Evolutionary conservation across 352 stramenopile species (phyloP), one percentile per base, ranked within the genome.

Genomic region (Globisporangium paddicum): DNA sequence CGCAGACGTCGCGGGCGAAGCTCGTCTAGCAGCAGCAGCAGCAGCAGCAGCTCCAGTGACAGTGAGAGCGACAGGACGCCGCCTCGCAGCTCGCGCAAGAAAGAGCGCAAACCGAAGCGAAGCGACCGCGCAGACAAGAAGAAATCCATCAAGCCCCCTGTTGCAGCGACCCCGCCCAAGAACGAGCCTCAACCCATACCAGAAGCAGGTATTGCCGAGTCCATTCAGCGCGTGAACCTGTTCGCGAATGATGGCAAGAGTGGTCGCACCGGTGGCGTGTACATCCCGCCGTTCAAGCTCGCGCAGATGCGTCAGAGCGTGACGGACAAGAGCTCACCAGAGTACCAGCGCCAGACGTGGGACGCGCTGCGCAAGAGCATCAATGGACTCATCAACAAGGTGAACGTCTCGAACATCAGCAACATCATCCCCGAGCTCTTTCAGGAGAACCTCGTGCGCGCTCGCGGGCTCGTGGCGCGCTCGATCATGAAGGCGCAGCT

Each of bases 351-450:
- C 8, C 83, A 93, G 55, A 96, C 87, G 41, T 99, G 97, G 97
- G 89, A 98, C 60, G 89, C 93, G 14, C 82, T 99, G 41, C 86
- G 95, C 54, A 98, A 98, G 66, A 95, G 93, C 40, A 96, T 99
- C 68, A 99, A 99, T 73, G 97, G 97, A 26, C 87, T 98, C 28
- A 98, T 99, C 73, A 99, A 99, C 84, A 98, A 98, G 68, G 83
- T 96, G 5, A 96, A 92, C 55, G 83, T 93, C 50, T 73, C 72
- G 56, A 99, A 98, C 66, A 94, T 99, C 52, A 94, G 97, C 76
- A 86, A 97, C 48, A 88, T 99, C 37, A 82, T 98, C 51, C 94
- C 97, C 6, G 88, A 98, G 51, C 75, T 99, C 10, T 99, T 99
- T 71, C 74, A 97, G 73, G 90, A 98, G 35, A 99, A 99, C 72